Percentiles rank a stretch among this genome's conserved stretches.
Conservation (phyloP, 2,329 filamentous ascomycete species). For the Beauveria sp. region DNA sequence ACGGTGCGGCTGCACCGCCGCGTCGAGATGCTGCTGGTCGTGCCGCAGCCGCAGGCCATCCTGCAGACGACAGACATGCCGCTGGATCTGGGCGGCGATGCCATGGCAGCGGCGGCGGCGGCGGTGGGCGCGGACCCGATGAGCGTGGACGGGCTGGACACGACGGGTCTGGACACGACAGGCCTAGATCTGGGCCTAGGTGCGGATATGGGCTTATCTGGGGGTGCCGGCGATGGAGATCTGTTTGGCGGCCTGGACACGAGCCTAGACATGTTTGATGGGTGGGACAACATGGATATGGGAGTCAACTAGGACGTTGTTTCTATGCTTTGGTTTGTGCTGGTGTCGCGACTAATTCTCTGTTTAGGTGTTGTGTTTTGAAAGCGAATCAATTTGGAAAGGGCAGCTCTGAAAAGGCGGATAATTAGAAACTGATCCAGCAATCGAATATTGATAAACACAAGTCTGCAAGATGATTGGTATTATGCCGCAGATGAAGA, state of each 20-base stretch:
- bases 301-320: not conserved
- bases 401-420: too few relatives aligned
- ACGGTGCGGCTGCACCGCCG: conserved; percentile 54
- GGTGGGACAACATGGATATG: conserved; percentile 30
- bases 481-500: not conserved
- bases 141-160: conserved; percentile 28
- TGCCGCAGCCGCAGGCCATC: conserved; percentile 32
- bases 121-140: conserved; percentile 31
- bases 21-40: conserved; percentile 57
- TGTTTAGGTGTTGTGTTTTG: not conserved
- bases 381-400: not conserved
- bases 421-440: too few relatives aligned
- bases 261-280: conserved; percentile 38
- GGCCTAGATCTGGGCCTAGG: conserved; percentile 31
- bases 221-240: conserved; percentile 29
- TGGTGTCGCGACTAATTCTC: not conserved
- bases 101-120: conserved; percentile 11
- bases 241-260: conserved; percentile 32
- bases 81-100: conserved; percentile 32
- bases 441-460: too few relatives aligned
- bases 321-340: not conserved
- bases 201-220: conserved; percentile 19
- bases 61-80: conserved; percentile 34
- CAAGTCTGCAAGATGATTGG: not conserved
- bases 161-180: conserved; percentile 20